These are phyloP conservation scores for Hypoxylon sp. DNA, from an alignment of 2,329 filamentous ascomycete species.

Conservation along the genomic window DNA sequence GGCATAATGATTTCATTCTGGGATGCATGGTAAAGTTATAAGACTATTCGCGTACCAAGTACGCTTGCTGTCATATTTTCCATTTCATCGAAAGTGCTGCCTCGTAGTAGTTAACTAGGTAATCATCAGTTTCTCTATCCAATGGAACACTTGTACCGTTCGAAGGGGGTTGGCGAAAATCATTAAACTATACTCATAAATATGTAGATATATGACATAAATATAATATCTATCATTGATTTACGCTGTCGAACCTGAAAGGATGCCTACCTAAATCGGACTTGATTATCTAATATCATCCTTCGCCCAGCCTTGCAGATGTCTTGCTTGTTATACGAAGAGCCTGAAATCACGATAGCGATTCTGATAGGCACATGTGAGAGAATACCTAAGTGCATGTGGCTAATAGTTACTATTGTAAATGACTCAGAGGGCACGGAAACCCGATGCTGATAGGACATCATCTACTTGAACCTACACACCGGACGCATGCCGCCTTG, in stretches of 20 bases:
- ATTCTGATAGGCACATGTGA: background rate
- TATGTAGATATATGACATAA: background rate
- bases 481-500: background rate
- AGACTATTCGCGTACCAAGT: background rate
- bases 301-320: background rate
- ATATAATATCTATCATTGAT: background rate
- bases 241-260: background rate
- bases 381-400: background rate
- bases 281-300: background rate
- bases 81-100: background rate
- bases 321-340: background rate
- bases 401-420: background rate
- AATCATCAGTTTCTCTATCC: background rate
- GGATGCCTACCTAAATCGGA: background rate
- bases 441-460: background rate
- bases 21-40: background rate
- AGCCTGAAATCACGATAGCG: background rate
- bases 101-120: background rate
- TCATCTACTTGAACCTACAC: background rate
- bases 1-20: background rate
- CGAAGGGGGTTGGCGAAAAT: background rate
- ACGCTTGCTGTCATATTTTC: background rate
- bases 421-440: background rate
- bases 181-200: background rate
- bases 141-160: background rate